Conservation (phyloP, 192 early-diverging fungal genomes). For the Rhizoclosmatium globosum region DNA sequence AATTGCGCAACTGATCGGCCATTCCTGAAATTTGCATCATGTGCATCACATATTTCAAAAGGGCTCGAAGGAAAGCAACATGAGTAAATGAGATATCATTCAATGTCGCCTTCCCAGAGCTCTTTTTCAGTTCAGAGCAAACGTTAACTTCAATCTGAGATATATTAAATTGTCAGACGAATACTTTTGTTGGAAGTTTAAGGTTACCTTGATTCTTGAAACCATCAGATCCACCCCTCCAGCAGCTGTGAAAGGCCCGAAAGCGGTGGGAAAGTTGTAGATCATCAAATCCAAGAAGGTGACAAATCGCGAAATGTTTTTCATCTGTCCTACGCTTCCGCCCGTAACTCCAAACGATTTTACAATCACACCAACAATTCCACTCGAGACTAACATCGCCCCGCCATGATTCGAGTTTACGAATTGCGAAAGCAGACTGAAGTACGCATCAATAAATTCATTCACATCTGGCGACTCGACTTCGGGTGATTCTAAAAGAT, state of each 20-base stretch:
- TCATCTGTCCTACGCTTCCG: slow-evolving; percentile 26
- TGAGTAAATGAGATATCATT: slow-evolving; percentile 72
- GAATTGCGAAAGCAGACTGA: slow-evolving; percentile 79
- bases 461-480: background rate
- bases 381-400: slow-evolving; percentile 90
- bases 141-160: slow-evolving; percentile 62
- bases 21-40: slow-evolving; percentile 95
- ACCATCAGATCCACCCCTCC: slow-evolving; percentile 84
- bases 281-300: slow-evolving; percentile 85
- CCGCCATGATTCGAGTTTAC: slow-evolving; percentile 83
- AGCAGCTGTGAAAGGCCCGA: slow-evolving; percentile 81
- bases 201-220: slow-evolving; percentile 72
- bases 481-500: slow-evolving; percentile 43
- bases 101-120: background rate
- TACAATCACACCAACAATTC: slow-evolving; percentile 84
- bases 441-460: slow-evolving; percentile 87
- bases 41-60: slow-evolving; percentile 91
- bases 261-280: slow-evolving; percentile 77
- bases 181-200: slow-evolving; percentile 5
- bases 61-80: slow-evolving; percentile 79
- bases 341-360: slow-evolving; percentile 74
- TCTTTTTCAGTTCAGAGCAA: slow-evolving; percentile 43
- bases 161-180: background rate
- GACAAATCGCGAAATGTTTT: slow-evolving; percentile 67
- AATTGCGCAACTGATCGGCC: slow-evolving; percentile 89